These are phyloP conservation scores for Petunia axillaris DNA, from an alignment of 257 asterid genomes.

Conservation along the genomic window DNA sequence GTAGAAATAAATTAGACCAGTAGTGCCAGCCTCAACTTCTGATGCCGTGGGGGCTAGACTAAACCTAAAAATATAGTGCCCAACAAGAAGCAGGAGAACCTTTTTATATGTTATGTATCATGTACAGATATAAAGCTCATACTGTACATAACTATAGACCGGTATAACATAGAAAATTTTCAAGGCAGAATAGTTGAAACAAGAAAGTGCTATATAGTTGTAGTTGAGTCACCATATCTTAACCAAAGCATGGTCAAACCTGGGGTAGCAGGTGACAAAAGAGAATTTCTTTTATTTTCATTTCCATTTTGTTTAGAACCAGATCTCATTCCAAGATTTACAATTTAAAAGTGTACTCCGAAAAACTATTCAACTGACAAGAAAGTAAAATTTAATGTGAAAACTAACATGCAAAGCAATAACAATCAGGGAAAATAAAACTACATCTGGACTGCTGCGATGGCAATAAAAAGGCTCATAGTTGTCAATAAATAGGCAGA, in stretches of 20 bases:
- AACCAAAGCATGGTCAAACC: slow-evolving; percentile 15
- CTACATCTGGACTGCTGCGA: not conserved
- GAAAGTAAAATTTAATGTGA: not conserved
- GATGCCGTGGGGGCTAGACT: too few species aligned
- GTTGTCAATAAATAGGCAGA: not conserved
- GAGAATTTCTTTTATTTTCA: not conserved
- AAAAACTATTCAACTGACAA: slow-evolving; percentile 7
- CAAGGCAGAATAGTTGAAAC: not conserved
- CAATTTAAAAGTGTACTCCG: not conserved
- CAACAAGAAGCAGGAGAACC: too few species aligned
- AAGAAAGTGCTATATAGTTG: not conserved
- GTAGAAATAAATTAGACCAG: not conserved
- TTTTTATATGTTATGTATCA: not conserved
- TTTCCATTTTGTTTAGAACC: slow-evolving; percentile 8
- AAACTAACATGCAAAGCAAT: not conserved
- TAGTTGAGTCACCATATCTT: not conserved
- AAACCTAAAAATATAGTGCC: too few species aligned
- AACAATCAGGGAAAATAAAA: not conserved
- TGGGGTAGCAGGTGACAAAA: slow-evolving; percentile 11
- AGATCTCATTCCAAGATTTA: not conserved
- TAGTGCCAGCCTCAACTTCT: not conserved
- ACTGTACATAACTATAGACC: not conserved
- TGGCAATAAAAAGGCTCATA: slow-evolving; percentile 21
- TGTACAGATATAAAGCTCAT: not conserved
- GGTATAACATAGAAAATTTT: not conserved